Percentiles rank a stretch among this genome's conserved stretches.
Conservation (phyloP, 1,284 basidiomycete genomes). For the Cystobasidium pallidum region DNA sequence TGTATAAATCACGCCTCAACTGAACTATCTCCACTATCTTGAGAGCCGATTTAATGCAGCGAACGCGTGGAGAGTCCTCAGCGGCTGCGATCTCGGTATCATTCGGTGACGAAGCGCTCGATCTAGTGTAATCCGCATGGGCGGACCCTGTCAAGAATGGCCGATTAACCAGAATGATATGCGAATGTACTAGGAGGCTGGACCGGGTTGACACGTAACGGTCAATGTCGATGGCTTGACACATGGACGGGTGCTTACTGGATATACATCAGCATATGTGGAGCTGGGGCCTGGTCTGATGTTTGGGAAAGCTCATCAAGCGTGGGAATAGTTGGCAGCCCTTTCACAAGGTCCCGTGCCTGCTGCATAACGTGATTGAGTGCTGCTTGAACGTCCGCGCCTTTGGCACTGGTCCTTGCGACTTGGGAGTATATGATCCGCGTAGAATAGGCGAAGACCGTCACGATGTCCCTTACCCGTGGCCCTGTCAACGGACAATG, state of each 20-base stretch:
- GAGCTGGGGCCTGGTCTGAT: not conserved
- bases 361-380: conserved; percentile 1
- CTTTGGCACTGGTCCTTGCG: not conserved
- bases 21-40: not conserved
- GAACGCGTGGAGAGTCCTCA: conserved; percentile 9
- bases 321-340: not conserved
- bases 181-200: conserved; percentile 12
- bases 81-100: not conserved
- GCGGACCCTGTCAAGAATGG: conserved; percentile 18
- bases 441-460: conserved; percentile 3
- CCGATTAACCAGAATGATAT: conserved; percentile 24
- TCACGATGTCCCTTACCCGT: conserved; percentile 1
- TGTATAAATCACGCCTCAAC: not conserved
- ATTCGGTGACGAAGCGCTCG: not conserved
- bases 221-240: not conserved
- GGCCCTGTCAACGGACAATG: too few relatives aligned
- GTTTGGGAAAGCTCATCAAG: not conserved
- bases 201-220: not conserved
- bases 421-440: conserved; percentile 11
- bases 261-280: not conserved
- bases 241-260: not conserved
- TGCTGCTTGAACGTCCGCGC: not conserved
- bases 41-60: conserved; percentile 12
- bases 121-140: not conserved
- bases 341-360: not conserved